These are phyloP conservation scores for Yamadazyma takamatsuzukensis DNA, from an alignment of 805 yeast species.

Conservation along the genomic window DNA sequence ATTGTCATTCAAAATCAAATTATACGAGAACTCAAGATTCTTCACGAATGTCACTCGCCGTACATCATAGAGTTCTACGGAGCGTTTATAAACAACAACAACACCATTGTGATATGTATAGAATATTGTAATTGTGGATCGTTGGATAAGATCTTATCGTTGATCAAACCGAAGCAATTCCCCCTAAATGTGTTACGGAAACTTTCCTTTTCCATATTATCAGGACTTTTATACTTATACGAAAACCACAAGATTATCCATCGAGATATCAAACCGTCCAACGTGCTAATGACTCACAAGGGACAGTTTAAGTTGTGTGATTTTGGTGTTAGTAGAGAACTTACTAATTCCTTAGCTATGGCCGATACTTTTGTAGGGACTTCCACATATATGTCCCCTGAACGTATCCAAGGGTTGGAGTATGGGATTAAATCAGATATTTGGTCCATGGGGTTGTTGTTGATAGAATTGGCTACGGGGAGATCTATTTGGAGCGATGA, in stretches of 20 bases:
- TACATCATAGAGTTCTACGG: conserved; percentile 90
- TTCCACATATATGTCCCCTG: conserved; percentile 95
- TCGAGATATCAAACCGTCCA: conserved; percentile 94
- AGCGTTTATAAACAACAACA: conserved; percentile 62
- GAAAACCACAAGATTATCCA: conserved; percentile 85
- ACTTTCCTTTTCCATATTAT: conserved; percentile 70
- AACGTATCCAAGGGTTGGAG: conserved; percentile 90
- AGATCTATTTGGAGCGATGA: conserved; percentile 70
- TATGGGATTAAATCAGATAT: conserved; percentile 95
- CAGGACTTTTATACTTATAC: conserved; percentile 80
- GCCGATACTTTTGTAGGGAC: conserved; percentile 99
- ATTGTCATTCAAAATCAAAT: conserved; percentile 77
- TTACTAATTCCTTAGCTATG: conserved; percentile 75
- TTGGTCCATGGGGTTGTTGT: conserved; percentile 93
- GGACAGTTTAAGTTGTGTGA: conserved; percentile 93
- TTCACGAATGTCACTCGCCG: conserved; percentile 84
- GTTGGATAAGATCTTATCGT: conserved; percentile 61
- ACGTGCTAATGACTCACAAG: conserved; percentile 78
- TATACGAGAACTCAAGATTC: conserved; percentile 79
- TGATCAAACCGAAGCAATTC: conserved; percentile 30
- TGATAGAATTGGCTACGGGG: conserved; percentile 86
- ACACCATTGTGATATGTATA: conserved; percentile 86
- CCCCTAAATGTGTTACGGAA: conserved; percentile 69
- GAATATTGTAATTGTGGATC: conserved; percentile 96
- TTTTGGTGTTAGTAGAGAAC: conserved; percentile 92